Base-by-base conservation (phyloP, 345 rosid species). In the Hibiscus mutabilis region DNA sequence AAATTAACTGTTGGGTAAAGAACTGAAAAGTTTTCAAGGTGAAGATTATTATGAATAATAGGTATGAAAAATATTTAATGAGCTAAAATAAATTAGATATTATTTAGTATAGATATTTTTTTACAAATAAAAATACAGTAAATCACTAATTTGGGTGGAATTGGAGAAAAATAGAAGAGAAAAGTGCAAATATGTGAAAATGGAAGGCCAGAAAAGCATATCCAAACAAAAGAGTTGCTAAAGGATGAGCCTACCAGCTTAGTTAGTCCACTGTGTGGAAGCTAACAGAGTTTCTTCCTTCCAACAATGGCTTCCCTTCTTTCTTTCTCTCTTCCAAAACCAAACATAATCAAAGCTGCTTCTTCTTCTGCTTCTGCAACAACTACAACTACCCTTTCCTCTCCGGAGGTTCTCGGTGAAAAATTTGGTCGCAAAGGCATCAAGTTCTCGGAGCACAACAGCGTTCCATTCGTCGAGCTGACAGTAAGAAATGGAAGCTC, bases 401-500 rank as follows among this genome's bases (percentile, higher is more conserved):
- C 78, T 63, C 79, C 85, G 2, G 92, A 86, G 3, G 63, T 76
- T 31, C 88, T 93, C 31, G 83, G 84, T 58, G 87, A 86, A 1
- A 88, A 80, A 74, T 89, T 88, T 27, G 88, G 90, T 33, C 78
- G 89, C 29, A 91, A 89, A 73, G 98, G 98, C 18, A 86, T 94
- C 75, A 88, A 85, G 33, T 94, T 94, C 87, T 65, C 61, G 29
- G 90, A 89, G 66, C 78, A 83, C 70, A 86, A 81, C 77, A 75
- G 53, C 22, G 65, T 71, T 57, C 86, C 90, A 7, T 27, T 79
- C 13, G 96, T 87, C 18, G 90, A 91, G 70, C 82, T 91, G 13
- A 89, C 87, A 1, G 95, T 91, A 16, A 79, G 97, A 74, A 91
- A 94, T 78, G 97, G 96, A 12, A 91, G 98, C 66, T 88, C 97